Evolutionary conservation across 257 asterid species (phyloP).

Genomic region (Euphrasia confusa): DNA sequence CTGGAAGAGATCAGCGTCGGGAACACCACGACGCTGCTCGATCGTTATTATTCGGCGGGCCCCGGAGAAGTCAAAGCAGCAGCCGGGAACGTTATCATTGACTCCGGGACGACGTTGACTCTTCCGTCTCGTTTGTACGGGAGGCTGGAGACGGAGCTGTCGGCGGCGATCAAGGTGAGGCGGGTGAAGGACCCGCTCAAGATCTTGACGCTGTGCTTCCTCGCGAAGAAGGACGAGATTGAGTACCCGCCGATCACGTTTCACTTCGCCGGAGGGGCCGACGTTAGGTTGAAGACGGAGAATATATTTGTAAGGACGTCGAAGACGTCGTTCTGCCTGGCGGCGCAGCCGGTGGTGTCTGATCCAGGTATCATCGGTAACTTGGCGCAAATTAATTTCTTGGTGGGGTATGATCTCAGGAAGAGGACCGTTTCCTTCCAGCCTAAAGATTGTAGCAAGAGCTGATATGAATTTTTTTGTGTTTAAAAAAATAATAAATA

Average conservation of each 20-base stretch:
- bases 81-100: constrained; percentile 23
- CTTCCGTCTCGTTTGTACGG: constrained; percentile 12
- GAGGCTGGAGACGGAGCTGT: background rate
- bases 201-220: background rate
- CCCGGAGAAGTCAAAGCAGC: background rate
- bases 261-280: constrained; percentile 33
- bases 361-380: constrained; percentile 32
- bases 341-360: background rate
- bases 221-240: background rate
- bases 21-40: background rate
- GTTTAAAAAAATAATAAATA: no score
- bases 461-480: background rate
- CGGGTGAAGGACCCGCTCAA: background rate
- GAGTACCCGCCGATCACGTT: constrained; percentile 14
- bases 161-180: background rate
- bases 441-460: constrained; percentile 30
- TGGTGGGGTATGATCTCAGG: constrained; percentile 40
- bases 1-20: constrained; percentile 28
- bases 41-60: background rate
- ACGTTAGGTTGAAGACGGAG: constrained; percentile 20
- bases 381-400: constrained; percentile 34
- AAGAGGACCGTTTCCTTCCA: constrained; percentile 33
- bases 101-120: constrained; percentile 42
- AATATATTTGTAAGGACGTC: constrained; percentile 22
- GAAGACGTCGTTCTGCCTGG: constrained; percentile 22